Base-by-base conservation (phyloP, 2,329 filamentous ascomycete species). In the Penicillium thymicola region DNA sequence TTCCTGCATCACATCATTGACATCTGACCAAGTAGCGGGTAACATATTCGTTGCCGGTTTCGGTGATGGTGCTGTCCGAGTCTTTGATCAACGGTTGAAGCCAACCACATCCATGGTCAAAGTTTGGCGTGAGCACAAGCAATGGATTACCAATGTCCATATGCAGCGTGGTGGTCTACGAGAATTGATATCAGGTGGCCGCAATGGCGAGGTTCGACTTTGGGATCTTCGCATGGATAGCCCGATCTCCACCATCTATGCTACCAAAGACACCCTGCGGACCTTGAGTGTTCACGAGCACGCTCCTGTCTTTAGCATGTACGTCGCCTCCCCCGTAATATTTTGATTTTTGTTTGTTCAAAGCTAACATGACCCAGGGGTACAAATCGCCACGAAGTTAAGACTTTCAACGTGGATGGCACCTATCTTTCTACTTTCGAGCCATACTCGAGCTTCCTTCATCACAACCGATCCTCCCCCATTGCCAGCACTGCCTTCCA, bases 1-100 rank as follows among this genome's bases (percentile, higher is more conserved):
- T 34, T 96, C 92, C 16, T 97, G 93, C 73, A 94, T 99, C 59
- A 99, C 94, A 5, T 95, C 92, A 9, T 78, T 99, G 61, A 97
- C 94, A 3, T 96, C 92, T 16, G 94, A 99, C 74, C 94, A 97
- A 80, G 96, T 99, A 75, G 96, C 95, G 51, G 94, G 94, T 42
- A 92, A 97, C 68, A 86, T 97, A 44, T 97, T 99, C 67, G 89
- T 96, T 11, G 94, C 94, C 40, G 94, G 94, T 3, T 99, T 97
- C 68, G 94, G 94, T 18, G 95, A 99, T 68, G 94, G 94, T 34
- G 92, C 92, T 1, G 88, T 99, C 42, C 85, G 94, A 51, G 92
- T 97, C 5, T 99, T 97, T 70, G 94, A 99, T 73, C 90, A 93
- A 62, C 87, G 94, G 13, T 78, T 90, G 60, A 87, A 88, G 60